Base-by-base conservation (phyloP, 148 eudicot species). In the Amaranthus hypochondriacus region DNA sequence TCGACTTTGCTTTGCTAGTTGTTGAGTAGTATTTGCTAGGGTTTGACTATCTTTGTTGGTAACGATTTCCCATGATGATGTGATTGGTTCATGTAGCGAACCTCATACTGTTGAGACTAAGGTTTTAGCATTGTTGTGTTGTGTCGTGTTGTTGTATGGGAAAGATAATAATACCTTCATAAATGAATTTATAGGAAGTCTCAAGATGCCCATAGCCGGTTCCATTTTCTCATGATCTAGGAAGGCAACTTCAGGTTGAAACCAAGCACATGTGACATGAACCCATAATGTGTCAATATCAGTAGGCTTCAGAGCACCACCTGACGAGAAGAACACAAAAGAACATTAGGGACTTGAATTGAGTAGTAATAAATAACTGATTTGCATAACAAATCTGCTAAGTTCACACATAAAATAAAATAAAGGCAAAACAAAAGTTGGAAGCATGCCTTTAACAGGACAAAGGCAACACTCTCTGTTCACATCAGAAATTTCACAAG, bases 191-290 rank as follows among this genome's bases (percentile, higher is more conserved):
- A 85, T 70, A 50, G 97, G 89, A 75, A 90, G 87, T 78, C 84
- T 86, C 65, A 92, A 74, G 62, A 95, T 71, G 46, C 99, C 99
- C 76, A 76, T 80, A 42, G 99, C 99, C 59, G 99, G 99, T 78
- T 95, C 99, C 99, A 95, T 95, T 78, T 78, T 87, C 77, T 84
- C 86, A 48, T 73, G 81, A 87, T 87, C 86, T 69, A 69, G 42
- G 69, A 95, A 92, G 74, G 90, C 86, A 84, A 95, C 84, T 87
- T 95, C 99, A 56, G 99, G 97, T 63, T 82, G 88, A 79, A 89
- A 92, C 99, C 99, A 95, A 62, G 97, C 99, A 86, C 99, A 95
- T 39, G 93, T 89, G 74, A 95, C 92, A 83, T 95, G 99, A 79
- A 95, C 97, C 99, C 99, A 95, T 78, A 95, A 78, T 80, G 71